Conservation (phyloP, 202 grass and related monocot species). For the Hordeum pubiflorum region DNA sequence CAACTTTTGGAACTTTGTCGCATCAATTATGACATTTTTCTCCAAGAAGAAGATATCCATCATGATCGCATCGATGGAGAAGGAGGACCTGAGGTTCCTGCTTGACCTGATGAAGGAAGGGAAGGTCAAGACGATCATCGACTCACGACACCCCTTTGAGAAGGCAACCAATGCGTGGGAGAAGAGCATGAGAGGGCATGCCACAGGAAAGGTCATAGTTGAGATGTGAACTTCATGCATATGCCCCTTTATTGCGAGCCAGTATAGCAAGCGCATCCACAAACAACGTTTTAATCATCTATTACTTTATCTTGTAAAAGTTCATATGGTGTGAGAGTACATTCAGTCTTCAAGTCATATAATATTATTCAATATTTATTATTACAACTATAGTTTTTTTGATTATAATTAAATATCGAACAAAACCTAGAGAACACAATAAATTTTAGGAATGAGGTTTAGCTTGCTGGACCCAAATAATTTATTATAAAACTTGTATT, state of each 20-base stretch:
- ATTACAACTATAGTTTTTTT: too few species aligned
- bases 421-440: too few species aligned
- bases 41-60: constrained; percentile 15
- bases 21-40: neutral
- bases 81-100: constrained; percentile 37
- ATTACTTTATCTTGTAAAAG: too few species aligned
- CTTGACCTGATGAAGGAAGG: constrained; percentile 38
- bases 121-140: constrained; percentile 30
- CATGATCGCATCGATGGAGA: neutral
- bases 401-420: too few species aligned
- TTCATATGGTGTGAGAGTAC: too few species aligned
- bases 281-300: too few species aligned
- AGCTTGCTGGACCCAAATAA: too few species aligned
- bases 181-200: constrained; percentile 45
- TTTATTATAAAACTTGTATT: too few species aligned
- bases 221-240: constrained; percentile 15
- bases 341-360: too few species aligned
- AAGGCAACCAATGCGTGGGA: constrained; percentile 26
- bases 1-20: neutral
- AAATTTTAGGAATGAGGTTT: too few species aligned
- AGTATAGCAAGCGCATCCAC: too few species aligned
- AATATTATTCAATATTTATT: too few species aligned
- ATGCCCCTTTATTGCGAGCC: neutral
- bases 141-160: constrained; percentile 20
- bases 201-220: constrained; percentile 44